phyloP scores from a whole-genome alignment of 2,329 filamentous ascomycete genomes.

The Penicillium sp. region DNA sequence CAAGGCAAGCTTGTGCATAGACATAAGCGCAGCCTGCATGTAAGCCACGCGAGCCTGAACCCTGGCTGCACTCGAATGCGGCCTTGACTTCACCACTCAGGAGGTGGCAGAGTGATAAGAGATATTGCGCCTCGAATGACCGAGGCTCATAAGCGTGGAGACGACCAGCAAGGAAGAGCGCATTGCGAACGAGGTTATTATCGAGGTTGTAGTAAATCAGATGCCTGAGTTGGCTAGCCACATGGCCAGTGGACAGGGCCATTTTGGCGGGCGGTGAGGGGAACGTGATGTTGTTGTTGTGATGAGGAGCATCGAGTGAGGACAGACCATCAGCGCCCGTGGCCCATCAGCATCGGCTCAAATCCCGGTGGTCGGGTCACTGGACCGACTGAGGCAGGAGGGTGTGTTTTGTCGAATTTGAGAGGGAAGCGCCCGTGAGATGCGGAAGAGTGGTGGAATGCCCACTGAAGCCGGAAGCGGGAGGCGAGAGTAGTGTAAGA shows the following conservation, averaged over 20 bases:
- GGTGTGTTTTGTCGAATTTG: constrained; percentile 4
- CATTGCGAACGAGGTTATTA: constrained; percentile 82
- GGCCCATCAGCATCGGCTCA: constrained; percentile 8
- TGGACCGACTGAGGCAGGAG: neutral
- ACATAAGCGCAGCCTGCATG: constrained; percentile 87
- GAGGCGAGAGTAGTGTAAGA: constrained; percentile 7
- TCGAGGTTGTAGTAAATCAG: constrained; percentile 73
- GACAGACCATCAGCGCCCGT: constrained; percentile 11
- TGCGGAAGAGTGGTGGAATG: constrained; percentile 17
- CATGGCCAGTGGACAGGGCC: constrained; percentile 51
- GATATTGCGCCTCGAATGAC: constrained; percentile 71
- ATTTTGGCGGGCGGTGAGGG: constrained; percentile 38
- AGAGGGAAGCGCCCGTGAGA: constrained; percentile 4
- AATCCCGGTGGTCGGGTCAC: neutral
- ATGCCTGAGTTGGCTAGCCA: constrained; percentile 57
- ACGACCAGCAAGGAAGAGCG: constrained; percentile 86
- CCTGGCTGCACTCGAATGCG: constrained; percentile 75
- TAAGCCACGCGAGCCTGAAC: constrained; percentile 60
- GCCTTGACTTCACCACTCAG: constrained; percentile 76
- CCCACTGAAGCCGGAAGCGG: constrained; percentile 19
- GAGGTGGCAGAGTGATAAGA: constrained; percentile 78
- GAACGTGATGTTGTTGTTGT: constrained; percentile 13
- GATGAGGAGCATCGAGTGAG: constrained; percentile 6
- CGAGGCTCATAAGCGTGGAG: constrained; percentile 77
- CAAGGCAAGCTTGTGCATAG: constrained; percentile 82